Evolutionary conservation across 192 early-diverging fungal species (phyloP), one percentile per base, ranked within the genome.

Genomic region (Phycomyces nitens): DNA sequence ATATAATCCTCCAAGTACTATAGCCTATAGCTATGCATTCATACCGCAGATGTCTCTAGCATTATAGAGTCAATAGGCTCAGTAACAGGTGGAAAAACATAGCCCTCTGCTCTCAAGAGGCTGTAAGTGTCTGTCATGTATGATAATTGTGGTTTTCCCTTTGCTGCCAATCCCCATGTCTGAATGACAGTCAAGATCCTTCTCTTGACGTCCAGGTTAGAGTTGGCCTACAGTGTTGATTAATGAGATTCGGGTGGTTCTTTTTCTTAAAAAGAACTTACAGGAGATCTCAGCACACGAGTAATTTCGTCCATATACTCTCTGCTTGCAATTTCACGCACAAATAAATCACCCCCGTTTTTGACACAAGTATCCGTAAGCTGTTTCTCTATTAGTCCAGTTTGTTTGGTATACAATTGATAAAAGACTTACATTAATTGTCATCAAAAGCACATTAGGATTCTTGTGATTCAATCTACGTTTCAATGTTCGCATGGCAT

Each of bases 281-380:
- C 86, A n/a, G 77, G 76, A 21, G 77, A 58, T 39, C 80, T 82
- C 21, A 83, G 58, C 16, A 96, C 68, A 0, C 80, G 81, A 1
- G 82, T 81, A 38, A 97, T 64, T 53, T 89, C 85, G 65, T 97
- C 95, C 38, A 93, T 83, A 73, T 97, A 97, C 51, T 97, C 95
- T 41, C 91, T 80, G 6, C 85, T 82, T 11, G 94, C 88, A 39
- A 99, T 76, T 71, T 97, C 92, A 12, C 85, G 80, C 49, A 97
- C 71, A 69, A 99, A 93, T 49, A 89, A 84, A 24, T 77, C 68
- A 4, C 97, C 97, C 22, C 89, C 88, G 75, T 99, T 99, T 75
- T 99, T 99, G 38, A 97, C 89, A 62, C 92, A 95, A 21, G 89
- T 89, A 73, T 99, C 97, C 1, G 85, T 80, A 42, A 98, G 74